Evolutionary conservation across 2,329 filamentous ascomycete genomes (phyloP).

Genomic region (Alternaria novae-zelandiae): DNA sequence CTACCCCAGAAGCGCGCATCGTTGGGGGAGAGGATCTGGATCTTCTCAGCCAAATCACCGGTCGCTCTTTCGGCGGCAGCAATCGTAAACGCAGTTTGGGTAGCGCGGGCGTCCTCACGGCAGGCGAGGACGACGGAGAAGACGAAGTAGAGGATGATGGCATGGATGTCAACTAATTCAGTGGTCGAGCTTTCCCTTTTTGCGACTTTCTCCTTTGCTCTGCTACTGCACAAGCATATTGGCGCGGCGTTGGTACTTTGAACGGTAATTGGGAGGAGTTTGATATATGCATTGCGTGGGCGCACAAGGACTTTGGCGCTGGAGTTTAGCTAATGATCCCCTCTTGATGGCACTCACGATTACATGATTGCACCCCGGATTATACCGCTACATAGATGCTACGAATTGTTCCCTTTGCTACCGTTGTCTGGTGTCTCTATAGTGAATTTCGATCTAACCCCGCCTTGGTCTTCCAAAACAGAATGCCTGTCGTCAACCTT

Average conservation of each 20-base stretch:
- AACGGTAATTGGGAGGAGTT: not conserved
- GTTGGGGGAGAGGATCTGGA: constrained; percentile 85
- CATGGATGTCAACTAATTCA: constrained; percentile 48
- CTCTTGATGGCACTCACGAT: constrained; percentile 2
- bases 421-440: too few relatives aligned
- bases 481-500: not conserved
- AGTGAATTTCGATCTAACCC: not conserved
- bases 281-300: constrained; percentile 14
- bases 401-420: not conserved
- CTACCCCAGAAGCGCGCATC: constrained; percentile 90
- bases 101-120: constrained; percentile 45
- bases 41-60: constrained; percentile 59
- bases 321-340: not conserved
- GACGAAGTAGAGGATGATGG: constrained; percentile 53
- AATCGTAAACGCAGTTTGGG: constrained; percentile 54
- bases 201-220: not conserved
- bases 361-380: constrained; percentile 5
- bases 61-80: constrained; percentile 43
- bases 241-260: constrained; percentile 21
- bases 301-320: not conserved
- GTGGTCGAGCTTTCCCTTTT: not conserved
- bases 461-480: not conserved
- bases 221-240: constrained; percentile 16
- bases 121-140: constrained; percentile 51
- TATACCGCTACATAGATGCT: constrained; percentile 4